Conservation (phyloP, 805 yeast genomes). For the Yarrowia sp. region DNA sequence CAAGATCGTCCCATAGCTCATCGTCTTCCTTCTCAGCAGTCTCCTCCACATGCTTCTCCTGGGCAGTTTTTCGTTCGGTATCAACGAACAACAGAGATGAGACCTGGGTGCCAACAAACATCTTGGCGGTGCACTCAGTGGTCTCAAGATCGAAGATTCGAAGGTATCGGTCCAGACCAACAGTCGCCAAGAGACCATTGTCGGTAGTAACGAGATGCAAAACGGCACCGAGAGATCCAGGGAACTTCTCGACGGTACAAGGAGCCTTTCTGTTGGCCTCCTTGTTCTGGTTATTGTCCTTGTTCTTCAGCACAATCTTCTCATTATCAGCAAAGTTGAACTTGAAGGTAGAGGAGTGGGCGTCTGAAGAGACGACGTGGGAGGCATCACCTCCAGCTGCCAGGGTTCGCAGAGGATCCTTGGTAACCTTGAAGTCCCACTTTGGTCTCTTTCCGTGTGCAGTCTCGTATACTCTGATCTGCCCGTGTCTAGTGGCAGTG, state of each 20-base stretch:
- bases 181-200: conserved; percentile 56
- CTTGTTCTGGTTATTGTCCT: conserved; percentile 14
- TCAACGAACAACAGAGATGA: conserved; percentile 48
- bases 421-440: conserved; percentile 51
- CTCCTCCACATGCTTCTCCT: conserved; percentile 30
- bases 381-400: conserved; percentile 40
- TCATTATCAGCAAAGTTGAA: conserved; percentile 41
- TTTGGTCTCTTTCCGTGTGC: conserved; percentile 65
- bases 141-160: conserved; percentile 65
- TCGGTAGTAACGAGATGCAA: conserved; percentile 38
- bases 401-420: conserved; percentile 50
- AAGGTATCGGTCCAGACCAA: conserved; percentile 84
- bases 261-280: conserved; percentile 6
- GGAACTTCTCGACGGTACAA: conserved; percentile 55
- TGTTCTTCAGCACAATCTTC: background rate
- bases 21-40: conserved; percentile 38
- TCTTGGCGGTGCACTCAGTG: conserved; percentile 63
- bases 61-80: conserved; percentile 44
- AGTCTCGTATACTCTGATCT: conserved; percentile 70
- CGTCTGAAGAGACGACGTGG: conserved; percentile 66
- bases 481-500: conserved; percentile 72
- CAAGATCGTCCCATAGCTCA: conserved; percentile 42
- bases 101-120: conserved; percentile 72
- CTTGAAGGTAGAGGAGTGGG: conserved; percentile 60
- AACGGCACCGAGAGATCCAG: conserved; percentile 75